Conservation (phyloP, 768 basidiomycete genomes). For the Tephrocybe sp. region DNA sequence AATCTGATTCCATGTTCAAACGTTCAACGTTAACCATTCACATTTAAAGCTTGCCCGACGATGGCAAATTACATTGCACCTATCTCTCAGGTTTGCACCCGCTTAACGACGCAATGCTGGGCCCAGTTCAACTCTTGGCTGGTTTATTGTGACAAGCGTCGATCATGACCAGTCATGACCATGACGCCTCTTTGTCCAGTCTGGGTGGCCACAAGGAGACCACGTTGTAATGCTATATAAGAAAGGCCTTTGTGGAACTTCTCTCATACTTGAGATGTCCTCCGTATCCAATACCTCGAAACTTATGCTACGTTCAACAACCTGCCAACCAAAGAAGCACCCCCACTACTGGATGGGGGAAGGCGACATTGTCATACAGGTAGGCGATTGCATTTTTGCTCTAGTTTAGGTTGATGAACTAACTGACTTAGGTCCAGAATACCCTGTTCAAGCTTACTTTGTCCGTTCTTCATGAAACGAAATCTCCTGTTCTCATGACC, state of each 20-base stretch:
- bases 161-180: no score
- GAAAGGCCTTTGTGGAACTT: neutral
- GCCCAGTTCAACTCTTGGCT: neutral
- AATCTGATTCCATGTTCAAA: no score
- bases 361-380: constrained; percentile 32
- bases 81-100: neutral
- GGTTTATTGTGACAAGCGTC: neutral
- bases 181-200: neutral
- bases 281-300: neutral
- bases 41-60: no score
- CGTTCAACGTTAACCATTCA: no score
- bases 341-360: constrained; percentile 28
- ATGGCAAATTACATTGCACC: no score
- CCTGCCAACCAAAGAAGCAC: constrained; percentile 16
- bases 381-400: neutral
- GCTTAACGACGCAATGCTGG: no score
- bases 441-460: constrained; percentile 49
- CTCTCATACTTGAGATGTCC: neutral
- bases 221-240: constrained; percentile 3
- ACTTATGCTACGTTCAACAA: neutral
- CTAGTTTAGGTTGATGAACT: no score
- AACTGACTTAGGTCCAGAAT: constrained; percentile 45
- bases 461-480: constrained; percentile 37
- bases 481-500: constrained; percentile 28
- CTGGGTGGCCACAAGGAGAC: constrained; percentile 6